Conservation (phyloP, 2,329 filamentous ascomycete species). For the Lecanicillium sp. region DNA sequence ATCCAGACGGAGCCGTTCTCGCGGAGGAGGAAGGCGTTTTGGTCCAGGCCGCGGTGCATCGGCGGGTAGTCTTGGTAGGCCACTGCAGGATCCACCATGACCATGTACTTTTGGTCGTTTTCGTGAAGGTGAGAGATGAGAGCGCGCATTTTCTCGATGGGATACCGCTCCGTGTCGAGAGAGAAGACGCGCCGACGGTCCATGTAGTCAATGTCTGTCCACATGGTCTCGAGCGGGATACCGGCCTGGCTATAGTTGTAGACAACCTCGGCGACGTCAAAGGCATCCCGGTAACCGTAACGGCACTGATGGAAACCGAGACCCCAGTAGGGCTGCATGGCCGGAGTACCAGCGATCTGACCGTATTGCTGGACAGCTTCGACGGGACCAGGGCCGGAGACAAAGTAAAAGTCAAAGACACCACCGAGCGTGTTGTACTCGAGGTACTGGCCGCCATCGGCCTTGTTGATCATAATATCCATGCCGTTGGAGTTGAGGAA, state of each 20-base stretch:
- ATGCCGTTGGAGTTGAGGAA: constrained; percentile 68
- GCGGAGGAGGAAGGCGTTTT: constrained; percentile 40
- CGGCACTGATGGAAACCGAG: constrained; percentile 56
- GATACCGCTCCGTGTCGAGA: constrained; percentile 55
- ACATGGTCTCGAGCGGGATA: constrained; percentile 68
- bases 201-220: constrained; percentile 71
- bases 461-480: constrained; percentile 67
- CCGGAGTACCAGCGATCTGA: constrained; percentile 45
- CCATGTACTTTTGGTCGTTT: constrained; percentile 60
- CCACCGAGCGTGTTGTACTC: constrained; percentile 77
- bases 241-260: constrained; percentile 55
- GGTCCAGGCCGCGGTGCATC: constrained; percentile 28
- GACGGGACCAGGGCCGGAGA: constrained; percentile 50
- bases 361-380: constrained; percentile 54
- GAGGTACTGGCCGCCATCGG: constrained; percentile 54
- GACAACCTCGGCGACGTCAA: constrained; percentile 59
- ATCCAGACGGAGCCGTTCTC: constrained; percentile 48
- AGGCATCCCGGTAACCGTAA: constrained; percentile 58
- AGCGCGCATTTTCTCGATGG: constrained; percentile 53
- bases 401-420: constrained; percentile 64
- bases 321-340: constrained; percentile 58
- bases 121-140: constrained; percentile 59
- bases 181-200: constrained; percentile 48
- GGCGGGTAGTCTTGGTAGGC: constrained; percentile 36
- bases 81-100: constrained; percentile 64